Conservation (phyloP, 345 rosid species). For the Lumnitzera racemosa region DNA sequence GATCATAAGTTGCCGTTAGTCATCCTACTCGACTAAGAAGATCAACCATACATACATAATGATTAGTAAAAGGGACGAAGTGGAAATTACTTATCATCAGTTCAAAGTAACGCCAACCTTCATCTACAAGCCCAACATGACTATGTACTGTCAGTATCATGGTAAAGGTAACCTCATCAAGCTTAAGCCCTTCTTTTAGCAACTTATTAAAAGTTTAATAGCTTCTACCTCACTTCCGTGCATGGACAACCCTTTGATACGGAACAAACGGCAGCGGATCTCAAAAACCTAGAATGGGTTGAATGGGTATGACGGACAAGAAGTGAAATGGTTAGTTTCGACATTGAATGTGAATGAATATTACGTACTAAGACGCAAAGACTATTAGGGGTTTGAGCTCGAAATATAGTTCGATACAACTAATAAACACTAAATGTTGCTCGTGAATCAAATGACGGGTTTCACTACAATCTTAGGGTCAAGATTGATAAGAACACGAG, state of each 20-base stretch:
- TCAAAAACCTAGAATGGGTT: no score
- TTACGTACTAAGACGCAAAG: no score
- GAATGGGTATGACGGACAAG: no score
- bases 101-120: constrained; percentile 47
- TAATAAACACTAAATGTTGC: no score
- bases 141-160: constrained; percentile 54
- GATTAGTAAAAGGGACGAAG: constrained; percentile 47
- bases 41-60: constrained; percentile 61
- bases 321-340: no score
- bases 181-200: constrained; percentile 52
- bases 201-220: constrained; percentile 40
- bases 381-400: no score
- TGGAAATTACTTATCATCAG: constrained; percentile 37
- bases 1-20: constrained; percentile 42
- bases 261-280: no score
- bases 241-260: constrained; percentile 33
- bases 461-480: no score
- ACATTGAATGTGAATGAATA: no score
- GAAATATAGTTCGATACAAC: no score
- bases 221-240: constrained; percentile 45
- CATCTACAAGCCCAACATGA: constrained; percentile 46
- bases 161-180: constrained; percentile 64
- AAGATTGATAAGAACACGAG: no score
- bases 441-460: no score
- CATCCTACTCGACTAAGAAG: constrained; percentile 57